Evolutionary conservation across 768 basidiomycete genomes (phyloP), one percentile per base, ranked within the genome.

Genomic region (Amanita fuliginea): DNA sequence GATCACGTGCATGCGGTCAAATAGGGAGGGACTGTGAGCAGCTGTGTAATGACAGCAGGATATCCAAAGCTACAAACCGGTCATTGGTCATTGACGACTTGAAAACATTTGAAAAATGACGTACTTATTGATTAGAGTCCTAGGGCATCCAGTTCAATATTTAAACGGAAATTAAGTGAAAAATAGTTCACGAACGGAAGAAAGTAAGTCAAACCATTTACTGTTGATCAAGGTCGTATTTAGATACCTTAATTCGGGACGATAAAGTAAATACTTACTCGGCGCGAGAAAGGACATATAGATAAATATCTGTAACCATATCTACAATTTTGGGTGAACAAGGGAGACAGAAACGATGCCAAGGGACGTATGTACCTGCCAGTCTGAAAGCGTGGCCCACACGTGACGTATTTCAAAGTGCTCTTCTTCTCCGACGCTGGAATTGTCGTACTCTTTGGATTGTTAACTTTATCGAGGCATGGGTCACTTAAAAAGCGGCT

Each of bases 141-240:
- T 83, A 33, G 10, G 3, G 5, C 22, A 3, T 28, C 11, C 26
- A n/a, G 3, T 8, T 43, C 24, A 18, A 9, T 16, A 28, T 24
- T 11, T 10, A 73, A 18, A 21, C 21, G 51, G 73, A 75, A 6
- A 62, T 8, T 30, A 24, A 28, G 28, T 28, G 28, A 26, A 32
- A 24, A 13, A 30, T 7, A 34, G 19, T 6, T 5, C 18, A 71
- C 82, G 57, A 59, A 83, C 78, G 81, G 81, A 26, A 84, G 63
- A 68, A 86, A 86, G 21, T 83, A 64, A 1, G 83, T 81, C 42
- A 83, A 82, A 2, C 82, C 83, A 55, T 80, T 83, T 2, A 83
- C 82, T 83, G 35, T 26, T 8, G 7, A 67, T 69, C n/a, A 40
- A 28, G 11, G 30, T 2, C 13, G 28, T 30, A 30, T 28, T 9